Percentiles rank a stretch among this genome's conserved stretches.
Conservation (phyloP, 2,329 filamentous ascomycete species). For the Periconia digitata region DNA sequence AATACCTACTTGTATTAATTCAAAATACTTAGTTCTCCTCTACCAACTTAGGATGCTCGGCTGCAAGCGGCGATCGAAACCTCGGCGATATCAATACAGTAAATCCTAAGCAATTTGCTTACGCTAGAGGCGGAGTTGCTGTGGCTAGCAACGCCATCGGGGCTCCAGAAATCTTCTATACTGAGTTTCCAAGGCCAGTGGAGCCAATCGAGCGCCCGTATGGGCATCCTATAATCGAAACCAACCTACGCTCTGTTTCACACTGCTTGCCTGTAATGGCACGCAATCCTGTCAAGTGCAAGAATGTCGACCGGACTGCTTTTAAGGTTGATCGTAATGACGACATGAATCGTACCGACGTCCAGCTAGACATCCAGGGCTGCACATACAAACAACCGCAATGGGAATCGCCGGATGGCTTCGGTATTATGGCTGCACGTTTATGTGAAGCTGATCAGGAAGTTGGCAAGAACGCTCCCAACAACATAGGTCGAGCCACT, state of each 20-base stretch:
- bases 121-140: slow-evolving; percentile 6
- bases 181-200: slow-evolving; percentile 3
- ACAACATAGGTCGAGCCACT: slow-evolving; percentile 4
- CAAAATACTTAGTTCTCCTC: too few relatives aligned
- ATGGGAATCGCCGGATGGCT: slow-evolving; percentile 1
- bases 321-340: not conserved
- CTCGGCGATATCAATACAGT: slow-evolving; percentile 6
- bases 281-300: slow-evolving; percentile 3
- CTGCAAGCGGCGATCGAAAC: slow-evolving; percentile 2
- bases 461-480: too few relatives aligned
- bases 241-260: slow-evolving; percentile 5
- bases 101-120: slow-evolving; percentile 5
- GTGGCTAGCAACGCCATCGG: slow-evolving; percentile 4
- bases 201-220: slow-evolving; percentile 2
- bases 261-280: slow-evolving; percentile 9
- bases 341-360: not conserved
- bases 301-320: not conserved
- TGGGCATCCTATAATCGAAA: slow-evolving; percentile 3
- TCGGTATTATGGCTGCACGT: slow-evolving; percentile 7
- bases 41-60: slow-evolving; percentile 5
- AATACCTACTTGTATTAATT: too few relatives aligned
- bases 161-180: slow-evolving; percentile 10
- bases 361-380: not conserved
- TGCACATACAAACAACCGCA: slow-evolving; percentile 4
- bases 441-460: not conserved